phyloP scores from a whole-genome alignment of 1,284 basidiomycete species.

The Coniophora puteana region DNA sequence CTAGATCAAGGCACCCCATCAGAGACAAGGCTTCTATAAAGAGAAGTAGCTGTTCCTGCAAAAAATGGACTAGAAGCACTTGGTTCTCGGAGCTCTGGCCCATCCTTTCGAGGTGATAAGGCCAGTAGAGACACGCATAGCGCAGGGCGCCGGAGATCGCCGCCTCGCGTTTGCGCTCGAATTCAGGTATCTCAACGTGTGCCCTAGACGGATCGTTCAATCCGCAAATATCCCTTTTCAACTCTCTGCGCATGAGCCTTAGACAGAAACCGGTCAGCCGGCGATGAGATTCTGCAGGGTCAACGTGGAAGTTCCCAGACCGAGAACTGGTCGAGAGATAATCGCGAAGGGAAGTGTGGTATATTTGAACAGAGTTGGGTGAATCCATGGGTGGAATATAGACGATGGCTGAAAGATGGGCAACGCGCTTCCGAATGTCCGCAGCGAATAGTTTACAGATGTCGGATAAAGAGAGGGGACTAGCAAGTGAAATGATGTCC shows the following conservation, averaged over 20 bases:
- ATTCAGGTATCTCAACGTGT: slow-evolving; percentile 19
- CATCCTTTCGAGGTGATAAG: slow-evolving; percentile 21
- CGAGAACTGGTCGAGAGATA: slow-evolving; percentile 14
- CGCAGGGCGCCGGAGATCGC: slow-evolving; percentile 15
- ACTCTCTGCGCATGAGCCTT: slow-evolving; percentile 12
- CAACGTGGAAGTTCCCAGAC: slow-evolving; percentile 11
- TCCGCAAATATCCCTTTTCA: slow-evolving; percentile 21
- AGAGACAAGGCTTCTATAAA: slow-evolving; percentile 20
- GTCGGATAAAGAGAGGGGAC: too few species aligned
- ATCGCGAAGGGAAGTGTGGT: slow-evolving; percentile 21
- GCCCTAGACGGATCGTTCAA: slow-evolving; percentile 18
- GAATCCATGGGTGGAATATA: too few species aligned
- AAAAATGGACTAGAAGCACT: slow-evolving; percentile 7
- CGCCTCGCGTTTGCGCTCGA: slow-evolving; percentile 10
- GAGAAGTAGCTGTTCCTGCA: slow-evolving; percentile 14
- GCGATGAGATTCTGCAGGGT: slow-evolving; percentile 14
- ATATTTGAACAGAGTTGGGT: slow-evolving; percentile 19
- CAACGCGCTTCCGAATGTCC: too few species aligned
- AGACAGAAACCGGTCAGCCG: slow-evolving; percentile 15
- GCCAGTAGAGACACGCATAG: slow-evolving; percentile 22
- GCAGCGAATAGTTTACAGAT: too few species aligned
- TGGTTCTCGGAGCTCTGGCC: slow-evolving; percentile 8
- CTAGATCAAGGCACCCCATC: slow-evolving; percentile 15
- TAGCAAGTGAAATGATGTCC: too few species aligned
- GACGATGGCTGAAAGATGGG: too few species aligned